Evolutionary conservation across 495 filamentous ascomycete genomes (phyloP).

Genomic region (Parachaetomium inaequale): DNA sequence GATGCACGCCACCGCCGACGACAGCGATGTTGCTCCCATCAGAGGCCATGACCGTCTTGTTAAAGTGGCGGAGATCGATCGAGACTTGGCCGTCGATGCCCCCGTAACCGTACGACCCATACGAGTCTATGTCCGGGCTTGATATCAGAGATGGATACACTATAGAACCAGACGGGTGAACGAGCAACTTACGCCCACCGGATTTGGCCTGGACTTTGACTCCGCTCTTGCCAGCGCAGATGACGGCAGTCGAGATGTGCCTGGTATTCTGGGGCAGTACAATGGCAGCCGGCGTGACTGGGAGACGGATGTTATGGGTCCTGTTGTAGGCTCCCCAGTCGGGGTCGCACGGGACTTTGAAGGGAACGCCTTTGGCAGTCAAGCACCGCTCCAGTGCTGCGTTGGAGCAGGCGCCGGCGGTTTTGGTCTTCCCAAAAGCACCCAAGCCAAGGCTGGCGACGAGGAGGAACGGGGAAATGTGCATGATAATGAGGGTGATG

Average conservation of each 20-base stretch:
- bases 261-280: constrained; percentile 47
- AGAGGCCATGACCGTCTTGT: constrained; percentile 29
- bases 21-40: constrained; percentile 46
- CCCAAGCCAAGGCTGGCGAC: background rate
- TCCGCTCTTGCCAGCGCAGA: constrained; percentile 41
- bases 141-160: background rate
- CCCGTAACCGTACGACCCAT: constrained; percentile 54
- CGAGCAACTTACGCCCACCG: constrained; percentile 49
- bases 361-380: constrained; percentile 10
- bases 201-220: constrained; percentile 60
- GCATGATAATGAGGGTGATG: background rate
- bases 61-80: constrained; percentile 48
- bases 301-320: constrained; percentile 58
- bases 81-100: constrained; percentile 49
- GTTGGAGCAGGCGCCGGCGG: background rate
- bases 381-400: constrained; percentile 16
- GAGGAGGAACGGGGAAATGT: background rate
- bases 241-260: constrained; percentile 51
- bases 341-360: constrained; percentile 16
- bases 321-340: constrained; percentile 33
- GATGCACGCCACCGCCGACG: constrained; percentile 50
- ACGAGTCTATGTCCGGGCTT: constrained; percentile 44
- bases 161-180: too few species aligned
- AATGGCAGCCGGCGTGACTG: constrained; percentile 53
- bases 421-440: background rate